Evolutionary conservation across 768 basidiomycete genomes (phyloP), one percentile per base, ranked within the genome.

Genomic region (Lactarius quietus): DNA sequence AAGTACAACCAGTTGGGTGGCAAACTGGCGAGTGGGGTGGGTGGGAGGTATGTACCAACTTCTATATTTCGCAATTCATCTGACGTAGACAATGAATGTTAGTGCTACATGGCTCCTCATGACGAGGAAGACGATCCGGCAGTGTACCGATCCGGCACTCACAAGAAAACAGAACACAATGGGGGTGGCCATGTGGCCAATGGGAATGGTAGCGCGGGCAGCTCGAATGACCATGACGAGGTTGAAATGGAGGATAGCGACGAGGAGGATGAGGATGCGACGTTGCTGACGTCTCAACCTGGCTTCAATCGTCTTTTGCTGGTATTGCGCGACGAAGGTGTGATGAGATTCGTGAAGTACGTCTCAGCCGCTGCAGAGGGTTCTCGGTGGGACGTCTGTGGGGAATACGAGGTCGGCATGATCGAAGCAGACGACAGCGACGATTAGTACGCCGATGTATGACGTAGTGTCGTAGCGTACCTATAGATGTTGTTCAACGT

Each of bases 281-380:
- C 95, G 6, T 79, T 98, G 26, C 76, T 98, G 48, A 92, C 91
- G 5, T 88, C 92, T 52, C 90, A 92, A 69, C 91, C 95, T 0
- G 89, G 89, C 5, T 98, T 93, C 78, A 98, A 98, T 75, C 83
- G 88, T 20, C 80, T 98, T 10, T 80, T 95, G 33, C 81, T 98
- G 41, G 95, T 98, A 28, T 78, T 98, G 63, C 84, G 96, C 18
- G 96, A 98, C 75, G 91, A 94, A 72, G 85, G 90, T 23, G 95
- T 98, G 55, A 88, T 98, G 86, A 85, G 85, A 48, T 98, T 98
- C 74, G 93, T 95, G 68, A 98, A 98, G 75, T 98, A 98, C 71
- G 85, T 98, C 23, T 91, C 90, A 31, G 92, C 92, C 18, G 86
- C 88, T 1, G 96, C 96, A 0, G 85, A 87, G 59, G 93, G 94